These are phyloP conservation scores for Candida xyloterini DNA, from an alignment of 805 yeast genomes.

Conservation along the genomic window DNA sequence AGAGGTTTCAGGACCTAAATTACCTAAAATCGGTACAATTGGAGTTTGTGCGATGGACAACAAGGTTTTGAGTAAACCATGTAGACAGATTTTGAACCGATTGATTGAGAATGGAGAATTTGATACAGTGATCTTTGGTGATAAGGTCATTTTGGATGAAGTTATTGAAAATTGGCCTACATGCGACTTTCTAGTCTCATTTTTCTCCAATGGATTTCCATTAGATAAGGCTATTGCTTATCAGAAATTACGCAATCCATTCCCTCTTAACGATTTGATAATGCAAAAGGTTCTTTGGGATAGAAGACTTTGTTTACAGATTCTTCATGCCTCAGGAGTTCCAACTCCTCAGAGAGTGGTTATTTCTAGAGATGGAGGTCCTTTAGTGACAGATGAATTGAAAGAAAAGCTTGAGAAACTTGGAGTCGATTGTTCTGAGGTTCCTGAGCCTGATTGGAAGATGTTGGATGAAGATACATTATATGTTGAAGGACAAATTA, in stretches of 20 bases:
- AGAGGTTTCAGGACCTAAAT: conserved; percentile 44
- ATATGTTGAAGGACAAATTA: conserved; percentile 64
- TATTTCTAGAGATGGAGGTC: conserved; percentile 96
- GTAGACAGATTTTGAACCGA: conserved; percentile 83
- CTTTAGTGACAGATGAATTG: conserved; percentile 70
- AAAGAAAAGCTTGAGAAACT: conserved; percentile 54
- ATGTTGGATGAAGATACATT: conserved; percentile 88
- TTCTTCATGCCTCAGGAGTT: conserved; percentile 77
- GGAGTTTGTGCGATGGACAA: conserved; percentile 99
- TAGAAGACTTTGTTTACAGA: conserved; percentile 77
- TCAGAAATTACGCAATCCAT: conserved; percentile 87
- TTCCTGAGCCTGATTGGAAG: conserved; percentile 73
- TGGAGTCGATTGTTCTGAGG: conserved; percentile 51
- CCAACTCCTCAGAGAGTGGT: conserved; percentile 88
- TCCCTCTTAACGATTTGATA: conserved; percentile 78
- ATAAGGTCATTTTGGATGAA: conserved; percentile 93
- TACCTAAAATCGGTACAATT: conserved; percentile 82
- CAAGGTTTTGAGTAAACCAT: conserved; percentile 93
- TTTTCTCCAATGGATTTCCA: conserved; percentile 96
- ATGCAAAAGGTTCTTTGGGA: conserved; percentile 98
- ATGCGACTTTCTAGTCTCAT: conserved; percentile 90
- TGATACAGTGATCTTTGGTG: conserved; percentile 95
- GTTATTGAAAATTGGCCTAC: conserved; percentile 97
- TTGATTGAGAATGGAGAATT: conserved; percentile 92
- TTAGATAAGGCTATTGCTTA: conserved; percentile 91